A percentile compares a stretch with the other conserved stretches of the same genome.
phyloP scores from a whole-genome alignment of 345 rosid genomes.

The Erucastrum elatum region DNA sequence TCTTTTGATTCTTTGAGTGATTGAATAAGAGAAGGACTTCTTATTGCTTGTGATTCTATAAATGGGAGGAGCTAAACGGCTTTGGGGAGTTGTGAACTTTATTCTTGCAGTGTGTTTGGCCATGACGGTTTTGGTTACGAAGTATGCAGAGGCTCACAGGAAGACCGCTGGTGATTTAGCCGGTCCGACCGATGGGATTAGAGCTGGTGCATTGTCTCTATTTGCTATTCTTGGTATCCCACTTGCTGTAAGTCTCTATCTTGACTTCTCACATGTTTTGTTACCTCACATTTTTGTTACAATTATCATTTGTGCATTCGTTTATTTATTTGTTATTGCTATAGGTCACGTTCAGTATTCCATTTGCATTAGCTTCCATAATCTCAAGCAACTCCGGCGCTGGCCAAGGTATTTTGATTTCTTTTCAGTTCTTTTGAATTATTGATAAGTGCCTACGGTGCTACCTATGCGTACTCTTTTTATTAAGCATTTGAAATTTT shows the following conservation, averaged over 20 bases:
- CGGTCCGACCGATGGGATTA: neutral
- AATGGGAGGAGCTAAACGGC: neutral
- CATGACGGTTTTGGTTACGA: neutral
- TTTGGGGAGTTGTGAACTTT: neutral
- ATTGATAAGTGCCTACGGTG: too few species aligned
- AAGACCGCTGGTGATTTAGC: neutral
- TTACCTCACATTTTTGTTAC: neutral
- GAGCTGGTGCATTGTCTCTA: neutral
- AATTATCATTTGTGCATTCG: too few species aligned
- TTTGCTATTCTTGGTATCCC: neutral
- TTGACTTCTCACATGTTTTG: neutral
- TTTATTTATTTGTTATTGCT: neutral
- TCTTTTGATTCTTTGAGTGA: too few species aligned
- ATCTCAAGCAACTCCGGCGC: slow-evolving; percentile 27
- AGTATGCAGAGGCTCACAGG: neutral
- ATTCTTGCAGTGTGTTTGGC: neutral
- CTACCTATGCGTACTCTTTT: too few species aligned
- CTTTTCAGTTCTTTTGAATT: neutral
- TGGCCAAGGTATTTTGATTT: neutral
- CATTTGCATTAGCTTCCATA: slow-evolving; percentile 30
- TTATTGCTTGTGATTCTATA: too few species aligned
- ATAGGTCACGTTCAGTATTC: slow-evolving; percentile 30
- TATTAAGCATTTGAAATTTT: too few species aligned
- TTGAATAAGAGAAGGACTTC: too few species aligned
- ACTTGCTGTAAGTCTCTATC: neutral